These are phyloP conservation scores for Leishmania gerbilli DNA, from an alignment of 208 protist genomes.

Conservation along the genomic window DNA sequence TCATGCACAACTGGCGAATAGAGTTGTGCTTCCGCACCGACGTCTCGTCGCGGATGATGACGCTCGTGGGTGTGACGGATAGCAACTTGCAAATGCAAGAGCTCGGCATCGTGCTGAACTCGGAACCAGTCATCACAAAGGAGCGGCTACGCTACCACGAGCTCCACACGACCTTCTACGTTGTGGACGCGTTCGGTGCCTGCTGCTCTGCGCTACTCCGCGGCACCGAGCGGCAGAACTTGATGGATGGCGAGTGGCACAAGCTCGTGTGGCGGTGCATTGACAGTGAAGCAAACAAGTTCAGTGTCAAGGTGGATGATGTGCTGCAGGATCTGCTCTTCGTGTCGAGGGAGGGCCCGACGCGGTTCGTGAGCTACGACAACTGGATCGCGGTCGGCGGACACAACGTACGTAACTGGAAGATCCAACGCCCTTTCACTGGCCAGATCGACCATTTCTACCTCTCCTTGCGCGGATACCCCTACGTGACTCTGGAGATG, in stretches of 20 bases:
- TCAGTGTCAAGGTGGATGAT: slow-evolving; percentile 88
- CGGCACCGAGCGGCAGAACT: slow-evolving; percentile 77
- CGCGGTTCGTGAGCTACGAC: slow-evolving; percentile 67
- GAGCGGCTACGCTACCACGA: slow-evolving; percentile 87
- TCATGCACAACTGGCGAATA: slow-evolving; percentile 88
- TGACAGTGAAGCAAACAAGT: slow-evolving; percentile 88
- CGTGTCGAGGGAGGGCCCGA: slow-evolving; percentile 76
- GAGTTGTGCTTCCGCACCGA: slow-evolving; percentile 87
- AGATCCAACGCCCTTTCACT: slow-evolving; percentile 58
- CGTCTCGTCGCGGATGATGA: slow-evolving; percentile 75
- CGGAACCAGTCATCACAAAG: slow-evolving; percentile 77
- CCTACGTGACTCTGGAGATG: slow-evolving; percentile 76
- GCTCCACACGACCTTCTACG: slow-evolving; percentile 80
- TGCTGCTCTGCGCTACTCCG: slow-evolving; percentile 84
- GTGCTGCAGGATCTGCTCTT: slow-evolving; percentile 79
- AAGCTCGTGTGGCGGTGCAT: slow-evolving; percentile 87
- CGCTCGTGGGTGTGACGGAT: slow-evolving; percentile 81
- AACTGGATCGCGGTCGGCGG: slow-evolving; percentile 86
- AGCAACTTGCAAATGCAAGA: slow-evolving; percentile 86
- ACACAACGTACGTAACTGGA: slow-evolving; percentile 89
- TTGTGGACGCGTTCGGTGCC: slow-evolving; percentile 81
- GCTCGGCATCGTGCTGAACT: slow-evolving; percentile 86
- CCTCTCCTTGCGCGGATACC: slow-evolving; percentile 68
- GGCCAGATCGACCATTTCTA: slow-evolving; percentile 80
- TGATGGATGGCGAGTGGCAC: slow-evolving; percentile 90